A percentile compares a stretch with the other conserved stretches of the same genome.
Evolutionary conservation across 2,329 filamentous ascomycete species (phyloP).

Genomic region (Diaporthe citri): DNA sequence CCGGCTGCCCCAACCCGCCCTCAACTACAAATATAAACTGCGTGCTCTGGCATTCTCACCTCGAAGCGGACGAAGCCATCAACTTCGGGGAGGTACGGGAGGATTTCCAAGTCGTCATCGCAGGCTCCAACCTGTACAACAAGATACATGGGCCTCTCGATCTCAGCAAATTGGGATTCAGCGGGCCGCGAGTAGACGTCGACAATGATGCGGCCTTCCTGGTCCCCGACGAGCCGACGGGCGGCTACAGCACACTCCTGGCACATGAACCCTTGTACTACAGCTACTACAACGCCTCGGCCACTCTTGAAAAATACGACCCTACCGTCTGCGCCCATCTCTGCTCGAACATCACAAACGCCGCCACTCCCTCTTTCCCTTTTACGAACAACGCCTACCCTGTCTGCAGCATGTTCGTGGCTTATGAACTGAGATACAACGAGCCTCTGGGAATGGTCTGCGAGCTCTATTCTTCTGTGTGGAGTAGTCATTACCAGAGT

Average conservation of each 20-base stretch:
- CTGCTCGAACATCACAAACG: constrained; percentile 8
- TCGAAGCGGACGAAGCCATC: not conserved
- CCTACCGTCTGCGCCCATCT: constrained; percentile 27
- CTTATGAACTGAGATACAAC: constrained; percentile 23
- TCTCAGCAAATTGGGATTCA: constrained; percentile 6
- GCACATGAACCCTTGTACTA: not conserved
- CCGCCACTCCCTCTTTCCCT: not conserved
- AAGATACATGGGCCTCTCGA: constrained; percentile 14
- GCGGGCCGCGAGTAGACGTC: constrained; percentile 14
- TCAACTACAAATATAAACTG: constrained; percentile 36
- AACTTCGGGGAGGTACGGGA: constrained; percentile 30
- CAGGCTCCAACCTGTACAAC: constrained; percentile 37
- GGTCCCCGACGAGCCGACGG: constrained; percentile 31
- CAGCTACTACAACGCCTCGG: not conserved
- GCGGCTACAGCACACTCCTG: constrained; percentile 26
- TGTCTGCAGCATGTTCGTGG: constrained; percentile 36
- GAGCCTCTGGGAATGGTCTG: constrained; percentile 32
- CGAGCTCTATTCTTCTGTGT: constrained; percentile 30
- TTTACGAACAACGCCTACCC: constrained; percentile 20
- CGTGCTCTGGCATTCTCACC: constrained; percentile 29
- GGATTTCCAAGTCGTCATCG: constrained; percentile 29
- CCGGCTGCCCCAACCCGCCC: constrained; percentile 25
- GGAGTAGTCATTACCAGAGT: constrained; percentile 35
- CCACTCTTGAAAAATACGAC: constrained; percentile 22
- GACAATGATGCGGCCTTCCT: constrained; percentile 32